Evolutionary conservation across 2,329 filamentous ascomycete genomes (phyloP), one percentile per base, ranked within the genome.

Genomic region (Calonectria leucothoes): DNA sequence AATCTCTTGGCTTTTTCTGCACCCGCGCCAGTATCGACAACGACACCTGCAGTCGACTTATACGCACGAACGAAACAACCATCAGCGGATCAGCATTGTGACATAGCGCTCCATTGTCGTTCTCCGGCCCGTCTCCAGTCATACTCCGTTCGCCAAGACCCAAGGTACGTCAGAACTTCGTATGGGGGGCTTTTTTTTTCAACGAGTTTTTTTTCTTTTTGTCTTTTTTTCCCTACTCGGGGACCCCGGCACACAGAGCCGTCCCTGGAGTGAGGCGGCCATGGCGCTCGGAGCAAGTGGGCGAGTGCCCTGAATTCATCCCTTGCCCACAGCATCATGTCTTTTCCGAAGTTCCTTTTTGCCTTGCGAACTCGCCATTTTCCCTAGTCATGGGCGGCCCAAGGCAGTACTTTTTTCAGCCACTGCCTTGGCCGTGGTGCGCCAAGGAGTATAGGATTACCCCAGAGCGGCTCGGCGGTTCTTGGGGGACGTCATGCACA

Each of bases 231-330:
- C 77, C 75, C 75, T 69, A 75, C 71, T 80, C 79, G 78, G 77
- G 80, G 75, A 71, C 74, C 77, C 76, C 77, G 74, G 79, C 75
- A 71, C 77, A 77, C 77, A 51, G 39, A 42, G 31, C 45, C 45
- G 64, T 35, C 76, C 75, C 77, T 76, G 74, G 74, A 76, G 79
- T 79, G 79, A 81, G 76, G 79, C 76, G 77, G 78, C 76, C 79
- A 76, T 31, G 72, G 71, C 77, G 80, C 80, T 81, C 81, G 80
- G 80, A 79, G 78, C 80, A 81, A 76, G 79, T 80, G 79, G 80
- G 80, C 80, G 80, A 81, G 80, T 78, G 80, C 77, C 71, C 76
- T 75, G 69, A 75, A 76, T 70, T 75, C 77, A 71, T 51, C 55
- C 49, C 70, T 71, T 77, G 73, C 73, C 59, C 65, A 33, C 71